A percentile compares a stretch with the other conserved stretches of the same genome.
Evolutionary conservation across 805 yeast species (phyloP).

Genomic region (Candida maltosa): DNA sequence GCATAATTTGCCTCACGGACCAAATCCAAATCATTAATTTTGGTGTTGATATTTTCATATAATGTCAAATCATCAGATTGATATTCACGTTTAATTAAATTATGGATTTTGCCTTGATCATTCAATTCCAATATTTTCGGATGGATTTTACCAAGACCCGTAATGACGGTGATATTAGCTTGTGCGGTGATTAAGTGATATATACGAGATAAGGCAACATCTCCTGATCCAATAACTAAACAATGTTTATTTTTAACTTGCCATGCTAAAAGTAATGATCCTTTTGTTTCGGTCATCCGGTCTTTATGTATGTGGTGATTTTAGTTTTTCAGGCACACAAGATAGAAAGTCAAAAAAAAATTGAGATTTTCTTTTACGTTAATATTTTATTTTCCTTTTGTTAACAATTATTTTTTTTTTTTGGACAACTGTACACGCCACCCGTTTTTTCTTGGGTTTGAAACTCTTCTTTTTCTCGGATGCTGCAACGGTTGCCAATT

Average conservation of each 20-base stretch:
- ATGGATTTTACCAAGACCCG: slow-evolving; percentile 32
- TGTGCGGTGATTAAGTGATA: slow-evolving; percentile 65
- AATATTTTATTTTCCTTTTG: too few species aligned
- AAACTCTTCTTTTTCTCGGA: too few species aligned
- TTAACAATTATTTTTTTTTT: background rate
- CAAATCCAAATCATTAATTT: slow-evolving; percentile 7
- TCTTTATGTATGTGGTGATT: background rate
- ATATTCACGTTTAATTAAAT: slow-evolving; percentile 45
- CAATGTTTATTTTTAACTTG: slow-evolving; percentile 66
- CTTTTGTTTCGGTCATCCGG: slow-evolving; percentile 27
- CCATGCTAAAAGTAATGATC: slow-evolving; percentile 70
- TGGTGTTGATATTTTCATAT: slow-evolving; percentile 31
- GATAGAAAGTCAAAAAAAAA: background rate
- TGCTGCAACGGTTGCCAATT: too few species aligned
- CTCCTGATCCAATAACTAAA: slow-evolving; percentile 74
- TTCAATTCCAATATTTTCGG: slow-evolving; percentile 24
- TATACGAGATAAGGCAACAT: slow-evolving; percentile 71
- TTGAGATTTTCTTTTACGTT: background rate
- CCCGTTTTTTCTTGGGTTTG: background rate
- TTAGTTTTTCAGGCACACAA: background rate
- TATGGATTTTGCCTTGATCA: slow-evolving; percentile 38
- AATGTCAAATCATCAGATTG: slow-evolving; percentile 44
- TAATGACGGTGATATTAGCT: slow-evolving; percentile 65
- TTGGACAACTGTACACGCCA: background rate
- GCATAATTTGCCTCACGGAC: slow-evolving; percentile 15